Evolutionary conservation across 1,284 basidiomycete species (phyloP).

Genomic region (Malassezia pachydermatis): DNA sequence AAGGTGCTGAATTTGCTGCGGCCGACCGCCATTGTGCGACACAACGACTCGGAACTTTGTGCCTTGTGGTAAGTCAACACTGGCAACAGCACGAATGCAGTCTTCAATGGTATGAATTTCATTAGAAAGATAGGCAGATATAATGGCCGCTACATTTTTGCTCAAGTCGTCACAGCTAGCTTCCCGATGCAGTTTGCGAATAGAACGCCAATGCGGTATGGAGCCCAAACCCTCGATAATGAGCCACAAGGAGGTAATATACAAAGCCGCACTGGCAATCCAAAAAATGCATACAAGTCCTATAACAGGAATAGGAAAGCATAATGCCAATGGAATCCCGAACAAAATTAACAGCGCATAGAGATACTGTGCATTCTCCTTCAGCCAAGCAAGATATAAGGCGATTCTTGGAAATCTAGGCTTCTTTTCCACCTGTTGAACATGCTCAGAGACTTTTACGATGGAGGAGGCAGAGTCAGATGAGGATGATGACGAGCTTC

Average conservation of each 20-base stretch:
- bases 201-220: neutral
- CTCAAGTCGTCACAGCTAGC: neutral
- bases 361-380: neutral
- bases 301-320: neutral
- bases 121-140: neutral
- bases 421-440: neutral
- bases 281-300: neutral
- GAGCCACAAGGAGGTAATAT: neutral
- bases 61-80: neutral
- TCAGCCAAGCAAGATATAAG: neutral
- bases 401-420: neutral
- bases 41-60: neutral
- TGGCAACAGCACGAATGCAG: conserved; percentile 1
- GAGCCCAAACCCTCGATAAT: neutral
- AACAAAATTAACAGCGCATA: neutral
- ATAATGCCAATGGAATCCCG: neutral
- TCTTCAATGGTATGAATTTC: conserved; percentile 1
- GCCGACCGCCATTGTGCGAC: neutral
- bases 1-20: neutral
- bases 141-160: neutral
- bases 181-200: conserved; percentile 1
- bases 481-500: too few relatives aligned
- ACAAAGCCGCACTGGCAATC: neutral
- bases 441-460: too few relatives aligned
- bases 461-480: too few relatives aligned